Base-by-base conservation (phyloP, 1,139 yeast species). In the Pichia sp. region DNA sequence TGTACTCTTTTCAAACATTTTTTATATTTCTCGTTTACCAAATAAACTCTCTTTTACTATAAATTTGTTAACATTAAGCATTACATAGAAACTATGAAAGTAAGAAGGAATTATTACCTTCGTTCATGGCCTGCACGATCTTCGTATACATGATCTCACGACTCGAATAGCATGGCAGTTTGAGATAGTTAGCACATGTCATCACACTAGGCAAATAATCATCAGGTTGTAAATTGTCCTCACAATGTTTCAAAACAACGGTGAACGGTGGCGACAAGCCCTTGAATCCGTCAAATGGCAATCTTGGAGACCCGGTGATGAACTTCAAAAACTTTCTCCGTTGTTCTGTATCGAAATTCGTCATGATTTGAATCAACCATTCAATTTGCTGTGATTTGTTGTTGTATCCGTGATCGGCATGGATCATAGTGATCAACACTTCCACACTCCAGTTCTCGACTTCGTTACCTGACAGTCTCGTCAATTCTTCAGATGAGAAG, bases 131-230 rank as follows among this genome's bases (percentile, higher is more conserved):
- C 51, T 80, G 85, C 21, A 69, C 52, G 12, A 93, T 66, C 49
- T 84, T 73, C 35, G 71, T 62, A 48, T 66, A 71, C 82, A 93
- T 75, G 1, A 87, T 67, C 28, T 72, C 81, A 52, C 73, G 75
- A 27, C 78, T 70, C 2, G 89, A 76, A 62, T 93, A 93, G 53
- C 85, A 79, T 2, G 99, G 99, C 27, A 93, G 69, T 65, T 93
- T 93, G 55, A 93, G 74, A 62, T 93, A 93, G 64, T 93, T 93
- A 6, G 96, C 98, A 71, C 99, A 93, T 0, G 99, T 93, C 99
- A 93, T 93, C 4, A 93, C 99, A 68, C 96, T 89, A 2, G 99
- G 99, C 50, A 93, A 71, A 60, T 85, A 90, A 54, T 84, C 91
- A 65, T 93, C 96, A n/a, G 89, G 79, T 18, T 70, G 67, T 42